These are phyloP conservation scores for Pseudogymnoascus sp. DNA, from an alignment of 2,329 filamentous ascomycete species.

Conservation along the genomic window DNA sequence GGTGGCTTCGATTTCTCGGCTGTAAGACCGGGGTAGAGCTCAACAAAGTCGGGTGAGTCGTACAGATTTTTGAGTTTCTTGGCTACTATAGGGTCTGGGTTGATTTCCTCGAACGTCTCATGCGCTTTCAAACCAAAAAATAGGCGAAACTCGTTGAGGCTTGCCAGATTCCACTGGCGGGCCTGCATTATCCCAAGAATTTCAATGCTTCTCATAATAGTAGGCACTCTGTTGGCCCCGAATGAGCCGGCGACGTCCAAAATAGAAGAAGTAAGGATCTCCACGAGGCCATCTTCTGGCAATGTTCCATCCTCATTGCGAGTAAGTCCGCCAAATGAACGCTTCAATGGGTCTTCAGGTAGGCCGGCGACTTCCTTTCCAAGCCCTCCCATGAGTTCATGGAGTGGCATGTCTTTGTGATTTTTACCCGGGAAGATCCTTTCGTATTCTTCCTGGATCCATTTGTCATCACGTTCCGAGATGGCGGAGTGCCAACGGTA, in stretches of 20 bases:
- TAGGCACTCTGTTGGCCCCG: conserved; percentile 66
- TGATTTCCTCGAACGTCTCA: conserved; percentile 75
- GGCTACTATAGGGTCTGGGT: conserved; percentile 65
- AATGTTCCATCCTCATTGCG: conserved; percentile 62
- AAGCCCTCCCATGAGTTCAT: conserved; percentile 56
- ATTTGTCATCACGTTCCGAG: conserved; percentile 66
- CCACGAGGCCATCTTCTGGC: conserved; percentile 67
- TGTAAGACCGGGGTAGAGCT: conserved; percentile 62
- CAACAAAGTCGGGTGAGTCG: conserved; percentile 49
- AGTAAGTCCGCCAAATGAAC: conserved; percentile 60
- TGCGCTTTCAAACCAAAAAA: conserved; percentile 73
- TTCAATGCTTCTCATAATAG: conserved; percentile 66
- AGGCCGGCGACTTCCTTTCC: conserved; percentile 55
- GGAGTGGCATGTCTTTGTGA: conserved; percentile 43
- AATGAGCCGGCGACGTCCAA: conserved; percentile 69
- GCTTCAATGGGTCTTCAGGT: conserved; percentile 58
- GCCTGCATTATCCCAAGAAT: conserved; percentile 74
- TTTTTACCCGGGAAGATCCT: conserved; percentile 52
- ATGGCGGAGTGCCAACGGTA: conserved; percentile 86
- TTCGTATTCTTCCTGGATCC: conserved; percentile 65
- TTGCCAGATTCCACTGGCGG: conserved; percentile 66
- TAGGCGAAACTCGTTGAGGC: conserved; percentile 75
- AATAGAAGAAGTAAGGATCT: conserved; percentile 60
- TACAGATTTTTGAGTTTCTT: conserved; percentile 61
- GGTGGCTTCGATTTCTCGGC: conserved; percentile 50